Base-by-base conservation (phyloP, 352 stramenopile species). In the Phytophthora boehmeriae region DNA sequence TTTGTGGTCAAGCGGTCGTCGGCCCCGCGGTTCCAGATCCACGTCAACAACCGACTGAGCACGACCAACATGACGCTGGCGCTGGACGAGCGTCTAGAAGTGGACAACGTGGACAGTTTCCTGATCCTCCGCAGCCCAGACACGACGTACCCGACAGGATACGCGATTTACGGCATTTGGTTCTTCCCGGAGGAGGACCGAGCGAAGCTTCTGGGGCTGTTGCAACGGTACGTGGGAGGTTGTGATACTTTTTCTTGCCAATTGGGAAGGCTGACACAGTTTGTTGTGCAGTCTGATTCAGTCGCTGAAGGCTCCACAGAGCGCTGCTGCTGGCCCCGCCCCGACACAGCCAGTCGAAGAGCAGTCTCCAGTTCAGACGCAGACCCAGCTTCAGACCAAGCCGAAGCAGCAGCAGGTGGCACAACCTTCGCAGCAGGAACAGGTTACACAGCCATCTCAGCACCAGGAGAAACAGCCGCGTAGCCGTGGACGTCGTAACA, bases 31-130 rank as follows among this genome's bases (percentile, higher is more conserved):
- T 93, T 92, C 69, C 87, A 95, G 74, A 86, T 95, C 52, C 90
- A 89, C 46, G 83, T 95, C n/a, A 95, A 92, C 66, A 95, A 95
- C 63, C 87, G 87, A n/a, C 54, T 95, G 59, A 95, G 82, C 63
- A 95, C 87, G 48, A 92, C 82, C 44, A 95, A 95, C 61, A 89
- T 95, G 79, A 84, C 79, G 66, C 79, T 95, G 54, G 55, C 79
- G 9, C 63, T 95, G 42, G 77, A 92, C 54, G 83, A 78, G 25
- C 67, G 72, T 55, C 76, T 95, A 4, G 74, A 92, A 50, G 81
- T 95, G 42, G 86, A 93, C 72, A 92, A 83, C 43, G 73, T 95
- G 11, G 87, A 95, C 53, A 90, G 79, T 43, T 95, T 95, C 51
- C 64, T 95, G 47, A 95, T 95, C 60, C 56, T 95, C 36, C 87